phyloP scores from a whole-genome alignment of 2,329 filamentous ascomycete species.

The Chaetomium strumarium region DNA sequence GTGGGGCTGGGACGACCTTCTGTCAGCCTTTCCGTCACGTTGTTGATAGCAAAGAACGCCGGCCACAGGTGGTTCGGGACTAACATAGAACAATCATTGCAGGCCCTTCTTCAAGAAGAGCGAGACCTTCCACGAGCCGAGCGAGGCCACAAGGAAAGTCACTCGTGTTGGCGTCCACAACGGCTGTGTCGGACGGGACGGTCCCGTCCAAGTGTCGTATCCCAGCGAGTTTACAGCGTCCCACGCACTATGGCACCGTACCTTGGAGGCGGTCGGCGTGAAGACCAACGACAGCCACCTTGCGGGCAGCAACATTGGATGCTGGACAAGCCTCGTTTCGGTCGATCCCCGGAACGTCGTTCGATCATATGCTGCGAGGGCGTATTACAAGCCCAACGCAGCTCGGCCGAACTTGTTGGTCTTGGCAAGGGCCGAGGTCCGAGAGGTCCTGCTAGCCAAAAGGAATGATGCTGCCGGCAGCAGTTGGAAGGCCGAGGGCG shows the following conservation, averaged over 20 bases:
- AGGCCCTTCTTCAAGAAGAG: constrained; percentile 47
- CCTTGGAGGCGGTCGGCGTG: constrained; percentile 34
- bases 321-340: constrained; percentile 34
- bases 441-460: constrained; percentile 1
- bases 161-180: neutral
- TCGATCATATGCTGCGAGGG: constrained; percentile 35
- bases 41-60: neutral
- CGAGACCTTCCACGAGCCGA: constrained; percentile 41
- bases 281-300: constrained; percentile 33
- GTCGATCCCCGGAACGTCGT: constrained; percentile 30
- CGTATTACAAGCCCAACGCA: constrained; percentile 12
- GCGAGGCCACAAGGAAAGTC: constrained; percentile 18
- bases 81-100: neutral
- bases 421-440: constrained; percentile 12
- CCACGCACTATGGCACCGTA: constrained; percentile 41
- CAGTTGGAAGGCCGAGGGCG: constrained; percentile 24
- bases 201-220: constrained; percentile 46
- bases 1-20: constrained; percentile 50
- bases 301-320: constrained; percentile 35
- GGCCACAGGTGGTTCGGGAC: neutral
- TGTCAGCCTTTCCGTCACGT: constrained; percentile 23
- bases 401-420: constrained; percentile 14
- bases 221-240: constrained; percentile 34
- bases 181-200: constrained; percentile 21
- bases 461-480: too few species aligned